Percentiles rank a stretch among this genome's conserved stretches.
Evolutionary conservation across 2,329 filamentous ascomycete species (phyloP).

Genomic region (Paraconiothyrium brasiliense): DNA sequence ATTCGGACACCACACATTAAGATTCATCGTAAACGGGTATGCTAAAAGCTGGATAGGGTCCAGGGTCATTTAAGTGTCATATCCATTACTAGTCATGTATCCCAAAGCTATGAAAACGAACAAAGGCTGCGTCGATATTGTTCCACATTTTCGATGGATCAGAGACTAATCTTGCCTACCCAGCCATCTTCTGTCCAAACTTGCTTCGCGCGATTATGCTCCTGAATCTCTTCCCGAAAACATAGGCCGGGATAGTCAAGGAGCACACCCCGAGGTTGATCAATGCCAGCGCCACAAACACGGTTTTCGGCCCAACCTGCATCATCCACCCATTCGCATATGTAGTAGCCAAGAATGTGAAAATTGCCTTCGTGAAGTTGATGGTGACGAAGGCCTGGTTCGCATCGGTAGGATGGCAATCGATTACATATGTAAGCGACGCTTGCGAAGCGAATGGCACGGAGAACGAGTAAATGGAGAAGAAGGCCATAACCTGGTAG

Average conservation of each 20-base stretch:
- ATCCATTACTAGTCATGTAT: too few species aligned
- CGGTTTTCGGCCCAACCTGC: slow-evolving; percentile 64
- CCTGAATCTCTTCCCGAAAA: slow-evolving; percentile 46
- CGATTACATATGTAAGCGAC: slow-evolving; percentile 54
- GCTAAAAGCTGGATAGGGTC: too few species aligned
- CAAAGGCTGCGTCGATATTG: too few species aligned
- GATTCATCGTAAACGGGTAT: too few species aligned
- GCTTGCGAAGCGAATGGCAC: slow-evolving; percentile 51
- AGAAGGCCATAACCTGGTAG: slow-evolving; percentile 45
- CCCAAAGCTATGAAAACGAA: too few species aligned
- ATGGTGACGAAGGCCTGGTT: slow-evolving; percentile 55
- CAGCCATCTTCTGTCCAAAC: slow-evolving; percentile 5
- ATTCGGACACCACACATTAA: too few species aligned
- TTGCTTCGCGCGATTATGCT: slow-evolving; percentile 27
- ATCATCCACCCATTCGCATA: slow-evolving; percentile 79
- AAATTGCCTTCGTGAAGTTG: slow-evolving; percentile 53
- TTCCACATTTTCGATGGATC: too few species aligned
- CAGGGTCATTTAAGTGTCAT: too few species aligned
- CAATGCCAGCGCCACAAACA: slow-evolving; percentile 76
- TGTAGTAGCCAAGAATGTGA: slow-evolving; percentile 72
- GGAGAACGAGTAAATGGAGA: slow-evolving; percentile 48
- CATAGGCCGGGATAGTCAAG: slow-evolving; percentile 74
- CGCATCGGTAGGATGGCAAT: slow-evolving; percentile 52
- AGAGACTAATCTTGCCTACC: neutral
- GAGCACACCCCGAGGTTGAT: slow-evolving; percentile 79